Base-by-base conservation (phyloP, 768 basidiomycete genomes). In the Termitomyces sp. region DNA sequence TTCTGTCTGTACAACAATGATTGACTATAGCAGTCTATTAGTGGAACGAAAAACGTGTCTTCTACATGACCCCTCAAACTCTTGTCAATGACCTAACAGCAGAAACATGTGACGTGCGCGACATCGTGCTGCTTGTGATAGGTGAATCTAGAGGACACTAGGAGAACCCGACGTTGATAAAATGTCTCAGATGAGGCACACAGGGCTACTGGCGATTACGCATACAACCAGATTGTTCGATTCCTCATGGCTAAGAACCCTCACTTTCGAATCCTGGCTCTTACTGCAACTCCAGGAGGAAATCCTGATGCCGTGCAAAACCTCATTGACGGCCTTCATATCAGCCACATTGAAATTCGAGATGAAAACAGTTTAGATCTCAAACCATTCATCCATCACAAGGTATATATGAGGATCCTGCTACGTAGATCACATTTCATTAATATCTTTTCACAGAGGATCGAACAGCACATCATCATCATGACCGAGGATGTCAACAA, bases 61-160 rank as follows among this genome's bases (percentile, higher is more conserved):
- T 96, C 66, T 98, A 92, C 66, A 93, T 95, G 85, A 98, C 95
- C 0, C 93, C 95, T 0, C 97, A 98, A 66, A 98, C 96, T 0
- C 77, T 98, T 22, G 76, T 89, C 57, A 96, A 96, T 57, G 97
- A 99, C 66, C 73, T 98, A 21, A 71, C 70, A 7, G 80, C 77
- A 1, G 86, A 85, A 40, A 83, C 77, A 28, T 88, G 93, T 62
- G 90, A 98, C 63, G 78, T 85, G 0, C 68, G 74, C 32, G 88
- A 93, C 63, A 87, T 99, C 24, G 77, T 96, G 28, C 81, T 97
- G 38, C 71, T 97, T 11, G 94, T 99, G 26, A 77, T 98, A 51
- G 96, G 96, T 89, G 58, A 43, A 78, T 44, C 15, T 9, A 15
- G 32, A 28, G 40, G 61, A 15, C 32, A 38, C 55, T 11, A 32